Base-by-base conservation (phyloP, 371 early-diverging fungal genomes). In the Syncephalis plumigaleata region DNA sequence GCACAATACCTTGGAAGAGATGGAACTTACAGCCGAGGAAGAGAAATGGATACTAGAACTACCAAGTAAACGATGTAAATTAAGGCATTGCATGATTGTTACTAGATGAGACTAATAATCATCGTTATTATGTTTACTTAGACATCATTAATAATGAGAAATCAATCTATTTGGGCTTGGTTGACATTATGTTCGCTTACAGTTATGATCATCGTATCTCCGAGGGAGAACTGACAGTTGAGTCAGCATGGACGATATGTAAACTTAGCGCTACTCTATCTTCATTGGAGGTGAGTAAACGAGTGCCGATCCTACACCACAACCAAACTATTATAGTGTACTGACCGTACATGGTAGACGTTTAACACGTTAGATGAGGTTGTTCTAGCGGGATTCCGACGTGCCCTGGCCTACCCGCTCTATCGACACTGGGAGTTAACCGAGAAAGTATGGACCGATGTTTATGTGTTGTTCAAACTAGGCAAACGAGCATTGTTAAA, bases 141-240 rank as follows among this genome's bases (percentile, higher is more conserved):
- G 76, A 79, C 54, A 53, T 85, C 17, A 40, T 87, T 21, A 63
- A 73, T 11, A 65, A 79, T 44, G 63, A 70, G 36, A 75, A 77
- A 40, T 52, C 68, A 0, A 59, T 83, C 0, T 97, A 91, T 58
- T 61, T 91, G 11, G 87, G 90, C 0, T 56, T 95, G 17, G 78
- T 95, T 2, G 97, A 97, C 55, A 63, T 97, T 22, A 42, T 94
- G 15, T 92, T 84, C 58, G 89, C 91, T 0, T 91, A 90, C 64
- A 72, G 78, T 43, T 91, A 90, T 52, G 83, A 97, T 46, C 61
- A 78, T 39, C 81, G 97, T 9, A 71, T 75, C 0, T 85, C 79
- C 3, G 77, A 80, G 52, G 91, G 88, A 0, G 94, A 97, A 22
- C 61, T 68, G 25, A 90, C 76, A 9, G 84, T 90, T 0, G 97